Base-by-base conservation (phyloP, 1,284 basidiomycete genomes). In the Cerrena zonata region DNA sequence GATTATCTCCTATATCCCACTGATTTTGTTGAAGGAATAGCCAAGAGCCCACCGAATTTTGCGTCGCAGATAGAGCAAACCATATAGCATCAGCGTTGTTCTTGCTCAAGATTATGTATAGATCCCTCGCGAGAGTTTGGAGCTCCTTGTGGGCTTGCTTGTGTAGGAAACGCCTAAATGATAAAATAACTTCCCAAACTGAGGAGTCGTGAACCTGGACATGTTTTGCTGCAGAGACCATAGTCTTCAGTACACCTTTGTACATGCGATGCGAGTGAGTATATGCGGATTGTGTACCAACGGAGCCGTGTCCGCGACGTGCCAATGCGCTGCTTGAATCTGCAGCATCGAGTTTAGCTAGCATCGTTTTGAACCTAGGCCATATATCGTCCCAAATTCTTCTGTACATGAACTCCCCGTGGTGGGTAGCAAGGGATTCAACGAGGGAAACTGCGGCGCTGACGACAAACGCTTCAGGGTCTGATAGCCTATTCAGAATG, bases 301-400 rank as follows among this genome's bases (percentile, higher is more conserved):
- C 72, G 2, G 69, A 72, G 12, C 72, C 72, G 11, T 54, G 58
- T 3, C 72, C 75, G 12, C 80, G 74, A 40, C 81, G 72, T 4
- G 82, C 71, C 18, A 94, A 70, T 0, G 90, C 89, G 51, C 68
- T 87, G 19, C 70, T 66, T 24, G 71, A 61, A 59, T 94, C 90
- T 12, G 74, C 77, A 18, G 64, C 65, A 42, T 82, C 78, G 22
- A 93, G 76, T 23, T 71, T 73, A 2, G 63, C 65, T 38, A 94
- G 67, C 50, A 94, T 73, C 3, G 57, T 62, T 37, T 71, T 71
- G 61, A 94, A 89, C 24, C 77, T 79, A 1, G 94, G 94, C 92
- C 93, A 95, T 15, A 91, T 78, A 56, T 95, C 89, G 56, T 94
- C 89, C 78, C 91, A 86, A 18, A 96, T 78, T 46, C 87, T 75